phyloP scores from a whole-genome alignment of 495 filamentous ascomycete species.

The Tuber calosporum region DNA sequence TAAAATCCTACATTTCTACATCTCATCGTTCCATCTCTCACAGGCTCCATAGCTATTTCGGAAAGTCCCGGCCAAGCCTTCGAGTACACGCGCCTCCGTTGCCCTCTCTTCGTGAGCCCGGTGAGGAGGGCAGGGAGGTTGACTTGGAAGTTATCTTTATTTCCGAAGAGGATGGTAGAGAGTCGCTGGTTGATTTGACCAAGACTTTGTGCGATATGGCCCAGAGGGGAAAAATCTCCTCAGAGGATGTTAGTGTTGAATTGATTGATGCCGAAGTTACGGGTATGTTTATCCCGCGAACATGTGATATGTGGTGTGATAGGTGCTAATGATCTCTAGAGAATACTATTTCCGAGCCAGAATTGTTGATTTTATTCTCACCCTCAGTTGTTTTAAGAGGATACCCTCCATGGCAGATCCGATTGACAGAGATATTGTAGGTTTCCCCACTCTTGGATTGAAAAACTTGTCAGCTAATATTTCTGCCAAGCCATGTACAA shows the following conservation, averaged over 20 bases:
- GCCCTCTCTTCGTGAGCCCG: constrained; percentile 43
- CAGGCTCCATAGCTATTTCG: constrained; percentile 79
- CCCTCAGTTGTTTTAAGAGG: constrained; percentile 73
- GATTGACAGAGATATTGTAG: constrained; percentile 83
- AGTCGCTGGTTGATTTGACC: constrained; percentile 89
- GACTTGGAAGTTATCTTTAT: constrained; percentile 76
- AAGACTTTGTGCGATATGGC: constrained; percentile 92
- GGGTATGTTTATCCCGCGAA: constrained; percentile 44
- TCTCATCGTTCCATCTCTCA: constrained; percentile 64
- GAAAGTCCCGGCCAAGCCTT: constrained; percentile 58
- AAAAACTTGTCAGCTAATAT: constrained; percentile 2
- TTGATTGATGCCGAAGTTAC: constrained; percentile 84
- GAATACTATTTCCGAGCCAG: constrained; percentile 71
- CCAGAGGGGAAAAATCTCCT: constrained; percentile 72
- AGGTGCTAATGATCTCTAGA: constrained; percentile 39
- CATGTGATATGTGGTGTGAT: not conserved
- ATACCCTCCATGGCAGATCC: constrained; percentile 93
- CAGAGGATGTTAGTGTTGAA: constrained; percentile 71
- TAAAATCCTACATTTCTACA: constrained; percentile 75
- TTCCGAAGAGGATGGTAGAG: constrained; percentile 78
- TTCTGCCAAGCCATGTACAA: constrained; percentile 48
- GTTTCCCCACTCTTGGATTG: constrained; percentile 23
- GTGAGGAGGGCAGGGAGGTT: constrained; percentile 15
- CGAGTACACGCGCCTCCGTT: constrained; percentile 70
- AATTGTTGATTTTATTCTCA: constrained; percentile 79